Evolutionary conservation across 106 monocot genomes (phyloP), one percentile per base, ranked within the genome.

Genomic region (Dioscorea dumetorum): DNA sequence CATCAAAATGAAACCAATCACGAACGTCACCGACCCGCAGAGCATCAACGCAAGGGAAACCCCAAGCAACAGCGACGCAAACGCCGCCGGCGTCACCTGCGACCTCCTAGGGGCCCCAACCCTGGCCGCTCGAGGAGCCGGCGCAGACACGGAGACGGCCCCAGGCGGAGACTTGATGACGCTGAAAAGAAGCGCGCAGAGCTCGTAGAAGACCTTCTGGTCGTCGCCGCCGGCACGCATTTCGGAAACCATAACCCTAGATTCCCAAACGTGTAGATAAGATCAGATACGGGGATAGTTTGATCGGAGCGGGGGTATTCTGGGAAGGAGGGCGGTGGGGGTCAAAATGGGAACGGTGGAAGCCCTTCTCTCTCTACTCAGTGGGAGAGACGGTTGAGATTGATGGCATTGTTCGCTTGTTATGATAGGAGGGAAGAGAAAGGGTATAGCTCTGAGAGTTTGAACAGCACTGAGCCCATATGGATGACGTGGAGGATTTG

Each of bases 161-260:
- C 21, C 53, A 48, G 32, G 59, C 2, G 80, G 50, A 34, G 73
- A 74, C 64, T 66, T 72, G 72, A 84, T 49, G 52, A 84, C 62
- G 49, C 73, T 22, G 64, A 80, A 67, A 50, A 79, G 62, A 52
- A 84, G 76, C 31, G 72, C 80, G 68, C 84, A 84, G n/a, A 84
- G 80, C 76, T 80, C 76, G 72, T 76, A 68, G 63, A 84, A 53
- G 23, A 70, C 58, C 57, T 60, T 60, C 63, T 66, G 63, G 7
- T 60, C 69, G 22, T 80, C 72, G 24, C 74, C 70, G 22, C 68
- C 64, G 49, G 48, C 66, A 21, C 50, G 17, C 57, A 28, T 62
- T 15, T 48, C 66, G 34, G 49, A 54, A 69, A 76, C 68, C 59
- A 49, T 75, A 68, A 68, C 23, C 51, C 60, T 59, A 60, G 60